Conservation (phyloP, 2,329 filamentous ascomycete species). For the Colletotrichum tamarilloi region DNA sequence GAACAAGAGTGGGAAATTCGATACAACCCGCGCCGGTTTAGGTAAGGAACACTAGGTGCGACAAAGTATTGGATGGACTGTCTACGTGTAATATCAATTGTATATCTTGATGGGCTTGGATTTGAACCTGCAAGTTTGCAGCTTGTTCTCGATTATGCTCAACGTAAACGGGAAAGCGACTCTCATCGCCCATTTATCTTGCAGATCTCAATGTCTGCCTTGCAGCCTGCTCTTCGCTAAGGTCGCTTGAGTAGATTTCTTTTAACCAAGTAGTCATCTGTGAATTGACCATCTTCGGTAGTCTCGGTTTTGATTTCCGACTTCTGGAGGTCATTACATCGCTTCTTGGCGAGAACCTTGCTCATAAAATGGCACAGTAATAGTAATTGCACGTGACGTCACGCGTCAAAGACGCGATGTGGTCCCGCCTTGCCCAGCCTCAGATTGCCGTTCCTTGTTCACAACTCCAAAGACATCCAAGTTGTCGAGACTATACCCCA, state of each 20-base stretch:
- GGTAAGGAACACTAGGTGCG: background rate
- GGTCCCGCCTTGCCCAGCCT: background rate
- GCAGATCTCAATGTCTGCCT: too few species aligned
- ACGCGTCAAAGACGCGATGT: background rate
- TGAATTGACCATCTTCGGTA: too few species aligned
- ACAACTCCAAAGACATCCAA: background rate
- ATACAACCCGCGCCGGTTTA: background rate
- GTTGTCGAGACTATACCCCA: background rate
- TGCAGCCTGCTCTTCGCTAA: too few species aligned
- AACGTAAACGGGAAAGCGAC: too few species aligned
- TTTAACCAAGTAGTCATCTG: background rate
- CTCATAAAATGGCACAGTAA: background rate
- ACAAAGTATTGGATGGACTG: too few species aligned
- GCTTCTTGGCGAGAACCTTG: background rate
- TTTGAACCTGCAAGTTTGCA: too few species aligned
- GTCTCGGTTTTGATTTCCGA: background rate
- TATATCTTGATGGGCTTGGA: too few species aligned
- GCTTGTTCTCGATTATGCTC: too few species aligned
- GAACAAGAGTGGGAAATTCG: background rate
- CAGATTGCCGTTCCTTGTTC: background rate
- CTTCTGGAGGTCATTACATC: background rate
- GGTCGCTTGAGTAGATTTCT: too few species aligned
- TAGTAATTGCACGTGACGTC: background rate
- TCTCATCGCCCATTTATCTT: too few species aligned
- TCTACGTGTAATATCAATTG: too few species aligned